phyloP scores from a whole-genome alignment of 2,329 filamentous ascomycete genomes.

The Botrytis deweyae region DNA sequence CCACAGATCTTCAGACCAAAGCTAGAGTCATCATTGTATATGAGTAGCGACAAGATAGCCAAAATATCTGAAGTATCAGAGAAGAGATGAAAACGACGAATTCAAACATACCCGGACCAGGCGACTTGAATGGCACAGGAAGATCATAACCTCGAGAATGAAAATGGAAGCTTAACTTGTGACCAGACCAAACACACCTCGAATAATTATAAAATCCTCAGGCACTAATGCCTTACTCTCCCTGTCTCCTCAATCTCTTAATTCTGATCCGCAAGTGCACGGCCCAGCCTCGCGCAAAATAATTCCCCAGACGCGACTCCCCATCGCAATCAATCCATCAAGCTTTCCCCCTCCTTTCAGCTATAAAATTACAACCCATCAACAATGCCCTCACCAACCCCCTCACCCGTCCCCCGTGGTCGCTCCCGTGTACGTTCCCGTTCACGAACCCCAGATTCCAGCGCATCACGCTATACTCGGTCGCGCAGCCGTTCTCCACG shows the following conservation, averaged over 20 bases:
- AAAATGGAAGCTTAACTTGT: not conserved
- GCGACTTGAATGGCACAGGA: not conserved
- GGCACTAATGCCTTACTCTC: not conserved
- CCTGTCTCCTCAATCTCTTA: not conserved
- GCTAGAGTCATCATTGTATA: not conserved
- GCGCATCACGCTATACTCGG: conserved; percentile 30
- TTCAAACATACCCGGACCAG: not conserved
- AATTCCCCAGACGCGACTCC: conserved; percentile 18
- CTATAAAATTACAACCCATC: not conserved
- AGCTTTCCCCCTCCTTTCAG: conserved; percentile 5
- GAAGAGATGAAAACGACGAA: not conserved
- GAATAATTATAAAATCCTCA: not conserved
- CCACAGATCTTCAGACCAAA: not conserved
- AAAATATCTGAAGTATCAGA: not conserved
- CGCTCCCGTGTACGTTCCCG: conserved; percentile 28
- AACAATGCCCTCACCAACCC: conserved; percentile 33
- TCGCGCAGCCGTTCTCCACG: conserved; percentile 33
- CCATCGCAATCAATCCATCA: conserved; percentile 14
- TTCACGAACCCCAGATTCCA: conserved; percentile 37
- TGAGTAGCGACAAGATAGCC: not conserved
- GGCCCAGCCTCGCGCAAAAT: conserved; percentile 14
- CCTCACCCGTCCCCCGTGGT: conserved; percentile 31
- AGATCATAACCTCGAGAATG: not conserved
- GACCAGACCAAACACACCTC: not conserved
- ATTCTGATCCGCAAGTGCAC: conserved; percentile 8